Evolutionary conservation across 331 rosid genomes (phyloP), one percentile per base, ranked within the genome.

Genomic region (Malus hybrid): DNA sequence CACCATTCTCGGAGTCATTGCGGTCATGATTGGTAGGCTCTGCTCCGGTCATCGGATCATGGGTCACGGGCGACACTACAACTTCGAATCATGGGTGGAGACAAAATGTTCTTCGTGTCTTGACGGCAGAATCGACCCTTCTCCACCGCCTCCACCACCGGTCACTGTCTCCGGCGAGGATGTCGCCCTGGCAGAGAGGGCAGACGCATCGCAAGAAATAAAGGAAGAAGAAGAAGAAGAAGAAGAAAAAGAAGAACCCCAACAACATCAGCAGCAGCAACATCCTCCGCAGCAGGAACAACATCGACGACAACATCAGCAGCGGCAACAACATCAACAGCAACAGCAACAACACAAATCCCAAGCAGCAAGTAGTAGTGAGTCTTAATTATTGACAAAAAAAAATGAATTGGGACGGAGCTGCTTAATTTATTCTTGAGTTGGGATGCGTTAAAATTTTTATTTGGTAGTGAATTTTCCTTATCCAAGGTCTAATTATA

Each of bases 31-130:
- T 1, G 97, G 97, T 0, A 79, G 98, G 62, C 86, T 93, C 73
- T 89, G 97, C 63, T 90, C 98, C 14, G 96, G 93, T 70, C 90
- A 88, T 44, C 92, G 85, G 65, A 74, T 89, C 79, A 83, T 85
- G 89, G 96, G 98, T 54, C 74, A 77, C 13, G 88, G 83, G 1
- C 86, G 82, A 32, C 85, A 80, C 78, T 72, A 32, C 81, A 91
- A 90, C 80, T 65, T 93, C 63, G 92, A 90, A 70, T 83, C 84
- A 20, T 93, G 98, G 97, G 67, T 87, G 19, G 93, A 93, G 80
- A 80, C 86, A 32, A 90, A 87, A 83, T 93, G 95, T 80, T 88
- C 96, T 15, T 80, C 97, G 9, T 90, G 98, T 65, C 76, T 93
- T 27, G 98, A 87, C 70, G 93, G 97, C 48, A 77, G 78, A 48